A percentile compares a stretch with the other conserved stretches of the same genome.
These are phyloP conservation scores for Thalassiosira sp. DNA, from an alignment of 352 stramenopile genomes.

Conservation along the genomic window DNA sequence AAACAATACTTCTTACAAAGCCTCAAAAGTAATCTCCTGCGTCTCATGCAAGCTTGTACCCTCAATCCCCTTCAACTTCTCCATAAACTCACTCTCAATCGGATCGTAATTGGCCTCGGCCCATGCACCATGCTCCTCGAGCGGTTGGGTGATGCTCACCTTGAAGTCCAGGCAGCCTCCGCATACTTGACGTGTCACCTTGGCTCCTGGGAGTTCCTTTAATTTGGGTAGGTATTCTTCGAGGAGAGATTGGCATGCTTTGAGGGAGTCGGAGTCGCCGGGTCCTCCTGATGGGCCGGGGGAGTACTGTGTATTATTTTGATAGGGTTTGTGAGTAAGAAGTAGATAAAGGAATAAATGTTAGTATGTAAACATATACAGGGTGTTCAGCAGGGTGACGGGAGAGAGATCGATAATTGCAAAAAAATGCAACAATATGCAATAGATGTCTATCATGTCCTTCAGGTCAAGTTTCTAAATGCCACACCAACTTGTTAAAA, in stretches of 20 bases:
- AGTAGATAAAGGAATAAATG: no score
- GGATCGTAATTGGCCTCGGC: conserved; percentile 44
- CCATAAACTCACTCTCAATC: conserved; percentile 46
- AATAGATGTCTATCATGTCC: background rate
- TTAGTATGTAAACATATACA: no score
- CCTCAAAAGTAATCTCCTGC: conserved; percentile 58
- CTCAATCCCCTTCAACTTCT: conserved; percentile 47
- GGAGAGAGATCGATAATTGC: background rate
- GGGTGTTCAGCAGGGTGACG: no score
- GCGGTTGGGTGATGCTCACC: conserved; percentile 45
- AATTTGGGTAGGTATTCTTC: conserved; percentile 38
- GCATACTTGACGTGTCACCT: conserved; percentile 68
- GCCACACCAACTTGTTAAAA: background rate
- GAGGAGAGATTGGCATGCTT: conserved; percentile 38
- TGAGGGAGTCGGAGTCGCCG: conserved; percentile 29
- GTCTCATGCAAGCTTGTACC: conserved; percentile 60
- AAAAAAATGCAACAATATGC: background rate
- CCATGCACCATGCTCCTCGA: conserved; percentile 47
- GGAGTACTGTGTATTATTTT: conserved; percentile 34
- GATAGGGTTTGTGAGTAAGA: no score
- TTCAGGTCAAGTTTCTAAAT: background rate
- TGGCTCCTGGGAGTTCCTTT: conserved; percentile 34
- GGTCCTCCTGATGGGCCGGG: conserved; percentile 35
- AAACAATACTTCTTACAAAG: conserved; percentile 39
- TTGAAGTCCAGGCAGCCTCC: conserved; percentile 67